phyloP scores from a whole-genome alignment of 2,329 filamentous ascomycete species.

The Aspergillus tubingensis region DNA sequence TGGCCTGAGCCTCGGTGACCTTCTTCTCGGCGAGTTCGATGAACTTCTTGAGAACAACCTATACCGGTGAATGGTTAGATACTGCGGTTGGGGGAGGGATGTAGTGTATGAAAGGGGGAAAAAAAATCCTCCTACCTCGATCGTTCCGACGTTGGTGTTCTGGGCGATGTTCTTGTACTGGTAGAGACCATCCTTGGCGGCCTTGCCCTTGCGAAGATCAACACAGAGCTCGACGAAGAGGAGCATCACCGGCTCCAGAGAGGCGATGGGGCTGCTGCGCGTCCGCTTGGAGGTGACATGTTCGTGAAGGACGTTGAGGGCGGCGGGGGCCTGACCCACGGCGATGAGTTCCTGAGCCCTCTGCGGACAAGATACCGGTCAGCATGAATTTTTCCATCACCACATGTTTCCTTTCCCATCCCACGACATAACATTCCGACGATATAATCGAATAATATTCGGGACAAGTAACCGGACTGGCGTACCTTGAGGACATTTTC shows the following conservation, averaged over 20 bases:
- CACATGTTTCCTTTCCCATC: neutral
- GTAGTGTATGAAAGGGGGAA: neutral
- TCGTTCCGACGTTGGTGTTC: slow-evolving; percentile 97
- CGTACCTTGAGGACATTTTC: slow-evolving; percentile 93
- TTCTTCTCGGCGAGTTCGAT: slow-evolving; percentile 96
- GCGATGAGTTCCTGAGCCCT: slow-evolving; percentile 98
- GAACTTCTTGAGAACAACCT: slow-evolving; percentile 94
- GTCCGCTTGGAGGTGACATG: slow-evolving; percentile 98
- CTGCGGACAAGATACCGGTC: slow-evolving; percentile 42
- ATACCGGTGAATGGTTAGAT: slow-evolving; percentile 17
- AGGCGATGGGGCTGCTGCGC: slow-evolving; percentile 93
- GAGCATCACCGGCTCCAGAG: slow-evolving; percentile 97
- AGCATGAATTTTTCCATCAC: neutral
- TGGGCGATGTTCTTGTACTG: slow-evolving; percentile 99
- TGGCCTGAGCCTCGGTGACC: slow-evolving; percentile 91
- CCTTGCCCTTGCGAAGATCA: slow-evolving; percentile 95
- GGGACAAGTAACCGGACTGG: slow-evolving; percentile 11
- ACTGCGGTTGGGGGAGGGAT: neutral
- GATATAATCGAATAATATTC: neutral
- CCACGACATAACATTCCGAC: neutral
- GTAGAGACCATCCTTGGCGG: slow-evolving; percentile 97
- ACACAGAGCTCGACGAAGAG: slow-evolving; percentile 96
- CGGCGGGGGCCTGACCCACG: slow-evolving; percentile 88
- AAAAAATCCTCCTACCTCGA: slow-evolving; percentile 65
- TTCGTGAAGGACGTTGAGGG: slow-evolving; percentile 93